A percentile compares a stretch with the other conserved stretches of the same genome.
phyloP scores from a whole-genome alignment of 495 filamentous ascomycete genomes.

The Aspergillus incahuasiensis region DNA sequence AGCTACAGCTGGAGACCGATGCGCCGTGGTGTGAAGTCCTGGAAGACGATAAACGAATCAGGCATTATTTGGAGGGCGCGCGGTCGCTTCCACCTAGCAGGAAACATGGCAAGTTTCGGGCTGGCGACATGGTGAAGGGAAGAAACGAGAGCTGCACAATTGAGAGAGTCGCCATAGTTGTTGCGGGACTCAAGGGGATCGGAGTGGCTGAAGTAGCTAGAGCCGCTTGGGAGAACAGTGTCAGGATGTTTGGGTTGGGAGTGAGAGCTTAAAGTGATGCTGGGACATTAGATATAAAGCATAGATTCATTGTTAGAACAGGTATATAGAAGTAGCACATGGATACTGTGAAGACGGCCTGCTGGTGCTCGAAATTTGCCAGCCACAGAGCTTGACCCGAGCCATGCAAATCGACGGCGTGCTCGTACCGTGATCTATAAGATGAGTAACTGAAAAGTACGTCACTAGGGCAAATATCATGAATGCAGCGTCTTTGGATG shows the following conservation, averaged over 20 bases:
- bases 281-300: background rate
- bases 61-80: conserved; percentile 15
- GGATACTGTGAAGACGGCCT: no score
- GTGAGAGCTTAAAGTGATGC: background rate
- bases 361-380: no score
- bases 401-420: no score
- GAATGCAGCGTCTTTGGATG: background rate
- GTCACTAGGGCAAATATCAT: no score
- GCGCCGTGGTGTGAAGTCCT: conserved; percentile 32
- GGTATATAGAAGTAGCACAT: background rate
- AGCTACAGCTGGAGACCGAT: conserved; percentile 32
- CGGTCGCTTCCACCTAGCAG: conserved; percentile 18
- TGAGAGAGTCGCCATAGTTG: conserved; percentile 26
- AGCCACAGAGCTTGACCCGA: no score
- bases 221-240: conserved; percentile 30
- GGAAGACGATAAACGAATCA: conserved; percentile 19
- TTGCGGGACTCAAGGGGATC: conserved; percentile 28
- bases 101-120: conserved; percentile 27
- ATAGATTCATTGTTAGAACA: background rate
- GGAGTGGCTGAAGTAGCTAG: conserved; percentile 21
- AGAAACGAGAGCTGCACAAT: conserved; percentile 31
- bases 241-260: conserved; percentile 27
- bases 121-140: conserved; percentile 29
- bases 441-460: no score
- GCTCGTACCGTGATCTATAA: no score